These are phyloP conservation scores for Neopestalotiopsis rosae DNA, from an alignment of 2,329 filamentous ascomycete species.

Conservation along the genomic window DNA sequence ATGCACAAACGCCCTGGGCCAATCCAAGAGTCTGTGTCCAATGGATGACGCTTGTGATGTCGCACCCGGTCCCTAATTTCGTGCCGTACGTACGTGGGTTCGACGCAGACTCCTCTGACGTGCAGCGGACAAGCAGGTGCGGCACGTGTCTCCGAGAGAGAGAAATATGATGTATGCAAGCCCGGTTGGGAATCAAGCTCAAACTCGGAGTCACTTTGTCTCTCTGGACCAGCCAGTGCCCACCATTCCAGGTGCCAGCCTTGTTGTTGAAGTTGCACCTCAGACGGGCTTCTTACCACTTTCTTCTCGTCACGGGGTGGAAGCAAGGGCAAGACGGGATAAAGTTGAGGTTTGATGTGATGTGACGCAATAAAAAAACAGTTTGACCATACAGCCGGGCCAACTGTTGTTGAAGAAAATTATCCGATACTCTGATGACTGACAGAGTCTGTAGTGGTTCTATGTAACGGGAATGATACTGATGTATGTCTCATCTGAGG, in stretches of 20 bases:
- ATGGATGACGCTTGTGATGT: not conserved
- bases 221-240: not conserved
- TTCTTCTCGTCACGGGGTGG: not conserved
- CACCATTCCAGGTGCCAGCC: not conserved
- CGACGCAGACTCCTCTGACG: not conserved
- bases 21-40: not conserved
- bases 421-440: not conserved
- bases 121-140: constrained; percentile 4
- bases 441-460: not conserved
- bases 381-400: not conserved
- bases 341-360: not conserved
- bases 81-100: not conserved
- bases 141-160: constrained; percentile 7
- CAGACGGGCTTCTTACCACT: not conserved
- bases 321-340: not conserved
- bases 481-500: not conserved
- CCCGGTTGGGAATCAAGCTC: not conserved
- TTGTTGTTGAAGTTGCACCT: not conserved
- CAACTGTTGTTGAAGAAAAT: not conserved
- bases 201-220: not conserved
- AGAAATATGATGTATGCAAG: constrained; percentile 2
- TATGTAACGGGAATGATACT: not conserved
- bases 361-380: not conserved
- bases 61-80: not conserved
- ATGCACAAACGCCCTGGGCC: not conserved